Percentiles rank a stretch among this genome's conserved stretches.
Evolutionary conservation across 2,329 filamentous ascomycete genomes (phyloP).

Genomic region (Claviceps maximensis): DNA sequence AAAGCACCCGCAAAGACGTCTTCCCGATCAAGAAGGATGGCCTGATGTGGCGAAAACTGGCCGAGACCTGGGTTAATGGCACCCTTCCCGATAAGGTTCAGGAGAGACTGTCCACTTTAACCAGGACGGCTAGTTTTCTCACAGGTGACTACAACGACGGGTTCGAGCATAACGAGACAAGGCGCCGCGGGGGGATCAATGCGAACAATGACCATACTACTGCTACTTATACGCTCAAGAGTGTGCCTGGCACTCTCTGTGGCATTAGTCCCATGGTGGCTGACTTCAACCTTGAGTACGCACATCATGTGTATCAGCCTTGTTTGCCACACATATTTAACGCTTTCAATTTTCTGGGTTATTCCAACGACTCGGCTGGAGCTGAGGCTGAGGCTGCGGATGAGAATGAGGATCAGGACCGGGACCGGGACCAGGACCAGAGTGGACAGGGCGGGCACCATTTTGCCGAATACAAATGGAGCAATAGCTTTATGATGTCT

Average conservation of each 20-base stretch:
- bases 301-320: constrained; percentile 30
- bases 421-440: neutral
- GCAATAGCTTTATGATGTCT: constrained; percentile 20
- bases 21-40: constrained; percentile 29
- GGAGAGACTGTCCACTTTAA: constrained; percentile 16
- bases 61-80: constrained; percentile 18
- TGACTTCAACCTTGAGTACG: constrained; percentile 29
- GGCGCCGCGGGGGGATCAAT: constrained; percentile 25
- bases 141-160: constrained; percentile 23
- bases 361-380: constrained; percentile 4
- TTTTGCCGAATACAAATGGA: constrained; percentile 18
- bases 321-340: constrained; percentile 27
- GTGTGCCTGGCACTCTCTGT: constrained; percentile 27
- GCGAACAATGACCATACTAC: constrained; percentile 26
- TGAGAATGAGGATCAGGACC: neutral
- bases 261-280: constrained; percentile 27
- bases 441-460: constrained; percentile 2
- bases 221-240: constrained; percentile 31
- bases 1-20: constrained; percentile 31
- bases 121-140: constrained; percentile 19
- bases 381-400: neutral
- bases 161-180: constrained; percentile 15
- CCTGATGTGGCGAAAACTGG: constrained; percentile 22
- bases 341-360: constrained; percentile 15
- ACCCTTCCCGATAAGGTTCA: constrained; percentile 19